phyloP scores from a whole-genome alignment of 2,329 filamentous ascomycete genomes.

The Diatrype stigma region DNA sequence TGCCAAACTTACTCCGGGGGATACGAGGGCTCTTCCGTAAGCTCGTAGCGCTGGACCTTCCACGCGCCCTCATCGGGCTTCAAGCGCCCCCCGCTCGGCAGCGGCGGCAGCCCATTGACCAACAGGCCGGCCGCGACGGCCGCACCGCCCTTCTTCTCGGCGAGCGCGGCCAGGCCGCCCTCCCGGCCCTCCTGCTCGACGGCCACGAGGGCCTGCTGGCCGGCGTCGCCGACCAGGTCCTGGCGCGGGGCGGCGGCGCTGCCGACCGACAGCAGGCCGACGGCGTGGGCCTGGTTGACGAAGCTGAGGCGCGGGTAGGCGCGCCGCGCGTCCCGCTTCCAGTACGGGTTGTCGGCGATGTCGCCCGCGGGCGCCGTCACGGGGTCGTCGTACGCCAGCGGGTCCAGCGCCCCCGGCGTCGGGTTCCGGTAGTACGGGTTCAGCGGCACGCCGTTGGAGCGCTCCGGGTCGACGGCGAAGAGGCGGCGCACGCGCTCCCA shows the following conservation, averaged over 20 bases:
- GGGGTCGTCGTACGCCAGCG: conserved; percentile 71
- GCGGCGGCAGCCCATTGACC: conserved; percentile 77
- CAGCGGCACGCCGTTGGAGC: conserved; percentile 86
- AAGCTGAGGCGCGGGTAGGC: conserved; percentile 77
- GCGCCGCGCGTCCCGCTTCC: conserved; percentile 86
- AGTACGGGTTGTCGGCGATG: conserved; percentile 90
- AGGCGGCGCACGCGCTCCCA: conserved; percentile 79
- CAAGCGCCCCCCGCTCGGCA: conserved; percentile 66
- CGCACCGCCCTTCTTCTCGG: conserved; percentile 56
- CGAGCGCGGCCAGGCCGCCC: conserved; percentile 66
- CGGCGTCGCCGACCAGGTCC: conserved; percentile 73
- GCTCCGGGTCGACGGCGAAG: conserved; percentile 78
- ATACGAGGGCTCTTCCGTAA: conserved; percentile 68
- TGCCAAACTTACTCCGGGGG: conserved; percentile 54
- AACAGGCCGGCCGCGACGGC: conserved; percentile 56
- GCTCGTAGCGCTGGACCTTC: conserved; percentile 65
- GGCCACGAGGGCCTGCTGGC: conserved; percentile 64
- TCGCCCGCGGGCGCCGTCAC: conserved; percentile 81
- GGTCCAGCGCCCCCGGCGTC: conserved; percentile 68
- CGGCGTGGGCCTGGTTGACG: conserved; percentile 79
- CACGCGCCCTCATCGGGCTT: conserved; percentile 45
- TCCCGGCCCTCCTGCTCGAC: conserved; percentile 71
- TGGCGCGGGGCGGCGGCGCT: conserved; percentile 77
- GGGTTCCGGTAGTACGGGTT: conserved; percentile 92
- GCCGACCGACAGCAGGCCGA: conserved; percentile 79